These are phyloP conservation scores for Chamaecyparis obtusa DNA, from an alignment of 75 land plant genomes.

Conservation along the genomic window DNA sequence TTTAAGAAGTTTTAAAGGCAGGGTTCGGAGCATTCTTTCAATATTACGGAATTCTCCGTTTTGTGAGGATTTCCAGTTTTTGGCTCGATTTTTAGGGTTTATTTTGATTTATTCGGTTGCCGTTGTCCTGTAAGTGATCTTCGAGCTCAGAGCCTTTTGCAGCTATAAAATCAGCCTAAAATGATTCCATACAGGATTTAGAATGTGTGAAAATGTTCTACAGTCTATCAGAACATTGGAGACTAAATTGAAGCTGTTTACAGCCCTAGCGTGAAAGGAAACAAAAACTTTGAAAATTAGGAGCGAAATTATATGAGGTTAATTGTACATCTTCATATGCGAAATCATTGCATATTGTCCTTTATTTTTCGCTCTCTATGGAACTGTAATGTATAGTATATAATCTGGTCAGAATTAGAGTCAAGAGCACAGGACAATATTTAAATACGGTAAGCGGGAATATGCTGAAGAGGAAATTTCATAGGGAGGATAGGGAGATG, in stretches of 20 bases:
- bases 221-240: not conserved
- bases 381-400: not conserved
- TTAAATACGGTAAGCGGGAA: not conserved
- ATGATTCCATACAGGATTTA: not conserved
- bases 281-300: not conserved
- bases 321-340: not conserved
- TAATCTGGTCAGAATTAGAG: not conserved
- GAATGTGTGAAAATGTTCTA: not conserved
- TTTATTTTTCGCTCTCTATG: not conserved
- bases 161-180: not conserved
- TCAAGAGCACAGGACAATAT: not conserved
- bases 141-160: not conserved
- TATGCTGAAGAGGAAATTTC: not conserved
- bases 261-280: not conserved
- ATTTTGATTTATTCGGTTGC: not conserved
- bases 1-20: not conserved
- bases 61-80: not conserved
- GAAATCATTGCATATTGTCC: not conserved
- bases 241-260: not conserved
- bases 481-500: not conserved
- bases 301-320: not conserved
- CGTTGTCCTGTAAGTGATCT: not conserved
- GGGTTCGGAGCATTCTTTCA: not conserved
- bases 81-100: not conserved
- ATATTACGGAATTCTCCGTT: not conserved